These are phyloP conservation scores for Acer yangbiense DNA, from an alignment of 345 rosid species.

Conservation along the genomic window DNA sequence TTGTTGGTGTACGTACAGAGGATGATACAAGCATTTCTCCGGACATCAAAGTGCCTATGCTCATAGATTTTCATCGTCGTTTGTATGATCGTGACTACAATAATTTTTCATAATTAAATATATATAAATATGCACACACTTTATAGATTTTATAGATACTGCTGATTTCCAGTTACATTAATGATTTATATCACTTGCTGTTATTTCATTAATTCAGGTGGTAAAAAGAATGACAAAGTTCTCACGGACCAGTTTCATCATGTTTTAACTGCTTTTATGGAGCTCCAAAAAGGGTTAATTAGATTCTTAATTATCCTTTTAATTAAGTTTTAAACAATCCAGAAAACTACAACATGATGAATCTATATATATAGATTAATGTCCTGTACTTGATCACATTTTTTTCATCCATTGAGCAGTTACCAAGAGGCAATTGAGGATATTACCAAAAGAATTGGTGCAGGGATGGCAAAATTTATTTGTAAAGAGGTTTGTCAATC, in stretches of 20 bases:
- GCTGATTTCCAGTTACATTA: no score
- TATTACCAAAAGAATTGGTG: conserved; percentile 81
- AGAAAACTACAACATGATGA: no score
- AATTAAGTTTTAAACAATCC: background rate
- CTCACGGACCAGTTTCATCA: conserved; percentile 25
- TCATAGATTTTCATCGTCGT: conserved; percentile 72
- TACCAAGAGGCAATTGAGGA: conserved; percentile 57
- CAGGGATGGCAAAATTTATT: conserved; percentile 94
- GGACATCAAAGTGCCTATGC: conserved; percentile 86
- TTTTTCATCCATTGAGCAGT: background rate
- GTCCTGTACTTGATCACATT: no score
- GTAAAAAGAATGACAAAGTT: conserved; percentile 77
- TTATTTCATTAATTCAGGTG: conserved; percentile 54
- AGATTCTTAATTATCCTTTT: conserved; percentile 18
- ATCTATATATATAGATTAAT: no score
- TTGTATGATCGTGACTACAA: conserved; percentile 78
- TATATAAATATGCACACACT: no score
- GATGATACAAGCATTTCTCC: conserved; percentile 90
- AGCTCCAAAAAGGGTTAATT: conserved; percentile 68
- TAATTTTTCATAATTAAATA: conserved; percentile 41
- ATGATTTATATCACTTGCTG: no score
- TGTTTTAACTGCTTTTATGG: conserved; percentile 78
- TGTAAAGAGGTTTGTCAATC: conserved; percentile 76
- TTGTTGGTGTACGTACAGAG: conserved; percentile 55
- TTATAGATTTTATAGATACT: no score